A percentile compares a stretch with the other conserved stretches of the same genome.
phyloP scores from a whole-genome alignment of 1,284 basidiomycete genomes.

The Irpex sp. region DNA sequence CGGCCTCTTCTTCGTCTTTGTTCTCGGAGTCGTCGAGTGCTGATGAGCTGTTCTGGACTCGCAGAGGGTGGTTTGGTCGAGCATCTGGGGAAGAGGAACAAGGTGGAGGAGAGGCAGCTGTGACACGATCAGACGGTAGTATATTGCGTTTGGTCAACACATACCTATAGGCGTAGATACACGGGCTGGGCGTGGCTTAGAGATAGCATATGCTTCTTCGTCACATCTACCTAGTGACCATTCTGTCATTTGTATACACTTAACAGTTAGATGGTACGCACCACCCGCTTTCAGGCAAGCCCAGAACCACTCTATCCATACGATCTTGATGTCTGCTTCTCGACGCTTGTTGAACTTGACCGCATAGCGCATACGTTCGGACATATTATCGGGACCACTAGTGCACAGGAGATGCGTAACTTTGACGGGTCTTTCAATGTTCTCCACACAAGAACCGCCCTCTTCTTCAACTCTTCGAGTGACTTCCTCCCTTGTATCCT shows the following conservation, averaged over 20 bases:
- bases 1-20: conserved; percentile 48
- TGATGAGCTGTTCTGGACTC: background rate
- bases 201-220: conserved; percentile 56
- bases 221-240: conserved; percentile 37
- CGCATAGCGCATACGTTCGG: conserved; percentile 69
- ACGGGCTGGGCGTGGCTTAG: conserved; percentile 54
- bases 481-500: conserved; percentile 51
- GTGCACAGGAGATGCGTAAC: conserved; percentile 70
- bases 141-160: background rate
- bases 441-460: conserved; percentile 57
- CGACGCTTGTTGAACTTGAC: conserved; percentile 62
- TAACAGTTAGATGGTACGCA: conserved; percentile 19
- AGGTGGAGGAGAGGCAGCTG: conserved; percentile 9
- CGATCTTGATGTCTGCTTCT: conserved; percentile 64
- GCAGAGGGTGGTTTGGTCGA: background rate
- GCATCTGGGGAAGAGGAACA: conserved; percentile 12
- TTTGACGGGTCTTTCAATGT: conserved; percentile 61
- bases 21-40: conserved; percentile 3
- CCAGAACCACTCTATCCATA: conserved; percentile 89
- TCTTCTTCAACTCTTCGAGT: conserved; percentile 48
- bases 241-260: background rate
- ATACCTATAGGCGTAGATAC: conserved; percentile 25
- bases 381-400: conserved; percentile 34
- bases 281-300: conserved; percentile 72
- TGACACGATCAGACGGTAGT: background rate